Evolutionary conservation across 495 filamentous ascomycete species (phyloP), one percentile per base, ranked within the genome.

Genomic region (Clavariopsis aquatica): DNA sequence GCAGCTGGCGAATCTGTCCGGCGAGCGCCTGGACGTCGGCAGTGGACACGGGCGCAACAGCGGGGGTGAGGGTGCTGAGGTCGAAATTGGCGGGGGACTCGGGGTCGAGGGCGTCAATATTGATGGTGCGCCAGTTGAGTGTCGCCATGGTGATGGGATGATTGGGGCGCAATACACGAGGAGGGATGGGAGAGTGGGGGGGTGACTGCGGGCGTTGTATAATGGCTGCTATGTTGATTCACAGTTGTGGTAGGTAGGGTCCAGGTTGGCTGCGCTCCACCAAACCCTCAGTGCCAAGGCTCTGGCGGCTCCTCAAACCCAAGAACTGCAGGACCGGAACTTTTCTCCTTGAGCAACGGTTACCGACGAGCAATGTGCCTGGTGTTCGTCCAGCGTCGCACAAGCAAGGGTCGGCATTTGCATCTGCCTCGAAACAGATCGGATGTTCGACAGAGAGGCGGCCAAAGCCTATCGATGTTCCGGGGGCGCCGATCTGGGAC

Each of bases 41-140:
- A 56, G 89, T 86, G 68, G 82, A 84, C 49, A 85, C 81, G 64
- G 89, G 82, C 57, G 84, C 73, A 51, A 87, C 83, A n/a, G 85
- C 78, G 15, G 90, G 89, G 66, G 89, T 85, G 56, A 96, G 85
- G 19, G 91, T 86, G 52, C 86, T 81, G 70, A 89, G 83, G 72
- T 92, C 87, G 80, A 96, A 96, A 82, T 96, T 96, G 73, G 84
- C 78, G 49, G 88, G 80, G 60, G 89, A 89, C 77, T 96, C 92
- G n/a, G 91, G 89, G 77, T 92, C 87, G 57, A 93, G 84, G 67
- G 85, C 83, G 77, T 96, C 92, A 78, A 96, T 87, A 80, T 96
- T 91, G 82, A 96, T 93, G 70, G 91, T 96, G 74, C 92, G 90
- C 86, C 90, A 96, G 81, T 89, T 88, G 72, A 80, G 68, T 72